Evolutionary conservation across 345 rosid genomes (phyloP).

Genomic region (Noccaea caerulescens): DNA sequence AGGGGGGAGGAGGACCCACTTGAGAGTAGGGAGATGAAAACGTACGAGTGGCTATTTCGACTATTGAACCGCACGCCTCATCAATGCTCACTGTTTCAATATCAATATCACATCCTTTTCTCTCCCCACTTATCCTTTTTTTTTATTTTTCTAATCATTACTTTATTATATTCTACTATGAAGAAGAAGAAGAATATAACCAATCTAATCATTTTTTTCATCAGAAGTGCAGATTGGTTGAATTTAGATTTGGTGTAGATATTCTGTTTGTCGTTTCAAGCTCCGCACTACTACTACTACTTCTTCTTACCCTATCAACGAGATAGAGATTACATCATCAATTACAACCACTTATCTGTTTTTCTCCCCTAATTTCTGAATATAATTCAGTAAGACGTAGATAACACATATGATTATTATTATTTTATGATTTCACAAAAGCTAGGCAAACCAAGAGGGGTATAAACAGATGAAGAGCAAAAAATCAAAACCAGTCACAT

Average conservation of each 20-base stretch:
- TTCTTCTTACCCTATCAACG: constrained; percentile 12
- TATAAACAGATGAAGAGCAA: constrained; percentile 4
- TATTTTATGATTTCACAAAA: constrained; percentile 2
- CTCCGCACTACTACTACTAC: background rate
- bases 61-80: constrained; percentile 43
- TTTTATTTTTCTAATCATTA: constrained; percentile 4
- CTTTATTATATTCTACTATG: constrained; percentile 8
- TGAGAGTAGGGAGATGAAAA: constrained; percentile 2
- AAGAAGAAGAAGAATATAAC: background rate
- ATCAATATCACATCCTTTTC: background rate
- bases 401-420: background rate
- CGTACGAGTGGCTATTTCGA: constrained; percentile 22
- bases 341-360: constrained; percentile 16
- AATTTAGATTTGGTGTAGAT: constrained; percentile 20
- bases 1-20: constrained; percentile 3
- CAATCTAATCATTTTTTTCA: background rate
- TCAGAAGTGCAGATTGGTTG: constrained; percentile 17
- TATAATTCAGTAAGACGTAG: background rate
- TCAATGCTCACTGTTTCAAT: constrained; percentile 7
- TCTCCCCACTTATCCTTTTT: background rate
- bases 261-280: constrained; percentile 31
- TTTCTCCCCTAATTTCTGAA: background rate
- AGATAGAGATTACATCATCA: constrained; percentile 32
- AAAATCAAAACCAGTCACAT: constrained; percentile 33
- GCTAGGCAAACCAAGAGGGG: background rate